Conservation (phyloP, 129 eudicot genomes). For the Logfia minima region DNA sequence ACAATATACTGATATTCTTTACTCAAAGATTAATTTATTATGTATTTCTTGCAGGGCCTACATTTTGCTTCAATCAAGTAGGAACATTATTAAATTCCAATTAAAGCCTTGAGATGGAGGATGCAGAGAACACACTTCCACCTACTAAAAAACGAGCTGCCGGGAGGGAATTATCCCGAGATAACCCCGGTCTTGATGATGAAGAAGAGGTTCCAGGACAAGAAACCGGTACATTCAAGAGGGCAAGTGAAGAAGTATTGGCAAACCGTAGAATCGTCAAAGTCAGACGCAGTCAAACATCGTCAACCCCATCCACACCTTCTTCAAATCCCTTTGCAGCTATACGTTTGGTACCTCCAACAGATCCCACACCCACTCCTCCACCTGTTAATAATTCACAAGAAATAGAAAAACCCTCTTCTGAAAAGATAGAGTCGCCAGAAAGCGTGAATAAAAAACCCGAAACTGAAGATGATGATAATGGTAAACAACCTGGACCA, state of each 20-base stretch:
- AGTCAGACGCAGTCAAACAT: constrained; percentile 68
- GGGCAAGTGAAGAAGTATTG: constrained; percentile 81
- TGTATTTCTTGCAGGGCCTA: constrained; percentile 25
- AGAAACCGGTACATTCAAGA: constrained; percentile 69
- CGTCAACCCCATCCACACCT: constrained; percentile 59
- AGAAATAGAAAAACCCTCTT: constrained; percentile 25
- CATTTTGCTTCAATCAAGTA: constrained; percentile 6
- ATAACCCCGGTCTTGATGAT: constrained; percentile 84
- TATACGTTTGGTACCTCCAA: constrained; percentile 57
- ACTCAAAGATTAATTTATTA: not conserved
- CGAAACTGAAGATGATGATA: constrained; percentile 23
- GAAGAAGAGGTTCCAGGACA: constrained; percentile 61
- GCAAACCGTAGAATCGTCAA: constrained; percentile 76
- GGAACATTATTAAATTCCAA: not conserved
- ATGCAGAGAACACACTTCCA: constrained; percentile 56
- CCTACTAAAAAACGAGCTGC: constrained; percentile 86
- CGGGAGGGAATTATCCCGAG: constrained; percentile 64
- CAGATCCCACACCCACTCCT: constrained; percentile 27
- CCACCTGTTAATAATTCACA: constrained; percentile 5
- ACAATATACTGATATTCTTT: no score
- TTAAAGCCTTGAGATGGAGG: constrained; percentile 51
- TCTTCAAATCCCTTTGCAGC: constrained; percentile 86
- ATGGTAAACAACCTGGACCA: constrained; percentile 27
- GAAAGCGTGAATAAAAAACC: constrained; percentile 24
- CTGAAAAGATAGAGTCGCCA: constrained; percentile 30